Conservation (phyloP, 2,329 filamentous ascomycete species). For the Curvularia verruculosa region DNA sequence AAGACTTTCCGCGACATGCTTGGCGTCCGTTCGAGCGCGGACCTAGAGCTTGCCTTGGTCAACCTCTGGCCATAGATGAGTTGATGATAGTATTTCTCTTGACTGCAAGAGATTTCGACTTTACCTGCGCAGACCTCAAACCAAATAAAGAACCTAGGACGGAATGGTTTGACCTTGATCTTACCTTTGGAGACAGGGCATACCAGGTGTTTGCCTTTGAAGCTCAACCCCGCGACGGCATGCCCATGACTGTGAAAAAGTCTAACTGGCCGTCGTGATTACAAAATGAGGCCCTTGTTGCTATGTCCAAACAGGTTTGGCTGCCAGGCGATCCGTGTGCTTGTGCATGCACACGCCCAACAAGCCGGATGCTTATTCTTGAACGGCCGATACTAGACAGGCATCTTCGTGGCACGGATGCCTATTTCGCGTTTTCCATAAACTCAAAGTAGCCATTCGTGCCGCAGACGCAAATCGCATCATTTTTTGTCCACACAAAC, state of each 20-base stretch:
- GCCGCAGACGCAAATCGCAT: not conserved
- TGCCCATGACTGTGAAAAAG: constrained; percentile 40
- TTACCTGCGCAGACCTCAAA: constrained; percentile 43
- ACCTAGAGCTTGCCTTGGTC: constrained; percentile 62
- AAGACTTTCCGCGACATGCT: constrained; percentile 53
- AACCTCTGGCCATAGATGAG: constrained; percentile 62
- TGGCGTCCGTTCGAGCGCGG: constrained; percentile 64
- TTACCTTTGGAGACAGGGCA: constrained; percentile 38
- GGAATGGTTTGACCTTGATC: constrained; percentile 36
- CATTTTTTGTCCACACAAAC: not conserved
- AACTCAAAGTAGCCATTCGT: not conserved
- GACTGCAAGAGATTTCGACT: constrained; percentile 58
- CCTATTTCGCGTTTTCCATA: not conserved
- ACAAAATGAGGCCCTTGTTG: not conserved
- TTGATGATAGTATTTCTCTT: constrained; percentile 58
- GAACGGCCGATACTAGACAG: not conserved
- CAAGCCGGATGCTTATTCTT: not conserved
- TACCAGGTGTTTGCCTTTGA: constrained; percentile 43
- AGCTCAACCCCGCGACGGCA: constrained; percentile 40
- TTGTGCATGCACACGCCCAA: not conserved
- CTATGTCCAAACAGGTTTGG: not conserved
- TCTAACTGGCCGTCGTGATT: constrained; percentile 21
- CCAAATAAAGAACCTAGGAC: constrained; percentile 35
- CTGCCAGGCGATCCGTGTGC: not conserved
- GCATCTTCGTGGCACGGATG: not conserved